Evolutionary conservation across 371 early-diverging fungal genomes (phyloP), one percentile per base, ranked within the genome.

Genomic region (Gilbertella persicaria): DNA sequence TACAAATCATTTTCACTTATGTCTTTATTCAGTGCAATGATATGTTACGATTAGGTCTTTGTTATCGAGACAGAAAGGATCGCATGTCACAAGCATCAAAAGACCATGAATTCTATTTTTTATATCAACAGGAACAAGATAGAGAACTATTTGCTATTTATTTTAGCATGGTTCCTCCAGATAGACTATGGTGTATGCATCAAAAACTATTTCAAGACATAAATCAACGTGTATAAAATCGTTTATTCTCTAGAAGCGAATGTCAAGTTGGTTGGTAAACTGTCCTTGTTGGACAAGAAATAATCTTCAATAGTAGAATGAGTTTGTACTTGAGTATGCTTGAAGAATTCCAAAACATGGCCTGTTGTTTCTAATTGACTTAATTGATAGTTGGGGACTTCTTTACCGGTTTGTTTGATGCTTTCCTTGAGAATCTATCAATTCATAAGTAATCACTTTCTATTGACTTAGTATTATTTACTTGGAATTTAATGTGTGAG

Each of bases 351-450:
- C 36, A 77, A 38, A 21, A 73, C 43, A 45, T 73, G 72, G 2
- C 48, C 44, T n/a, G 58, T 69, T 12, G 70, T 64, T 14, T 60
- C 41, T 8, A 77, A 64, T 16, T 55, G 48, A 38, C 69, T 66
- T 43, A 77, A 52, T 45, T 69, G 48, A 39, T 53, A 39, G 44
- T 71, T 71, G 20, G 74, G 70, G 8, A 77, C 62, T 25, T 73
- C 74, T 53, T 64, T 66, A 19, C 78, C 78, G 8, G 65, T 60
- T 50, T 71, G 62, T 36, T 66, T 56, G 16, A 77, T 77, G 29
- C 60, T 62, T 26, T 73, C 72, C 40, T 77, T 77, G 26, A 73
- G 47, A 40, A 75, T 56, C 75, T 68, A 26, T 26, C 7, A 4
- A 19, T 29, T 20, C 16, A 14, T 17, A 5, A 26, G 23, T 42